Evolutionary conservation across 2,329 filamentous ascomycete genomes (phyloP).

Genomic region (Diaporthe eres): DNA sequence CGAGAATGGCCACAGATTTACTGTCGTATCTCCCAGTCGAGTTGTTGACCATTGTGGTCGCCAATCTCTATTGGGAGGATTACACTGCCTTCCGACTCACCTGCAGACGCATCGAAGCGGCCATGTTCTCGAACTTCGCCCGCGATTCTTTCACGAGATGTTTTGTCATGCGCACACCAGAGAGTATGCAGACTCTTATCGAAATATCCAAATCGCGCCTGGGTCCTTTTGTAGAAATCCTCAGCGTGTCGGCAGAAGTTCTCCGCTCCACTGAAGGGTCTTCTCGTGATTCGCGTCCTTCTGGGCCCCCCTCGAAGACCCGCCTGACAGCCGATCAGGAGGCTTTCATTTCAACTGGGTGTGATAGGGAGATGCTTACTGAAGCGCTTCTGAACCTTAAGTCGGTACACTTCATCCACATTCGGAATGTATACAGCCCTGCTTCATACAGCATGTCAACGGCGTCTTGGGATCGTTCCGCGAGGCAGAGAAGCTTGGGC

Average conservation of each 20-base stretch:
- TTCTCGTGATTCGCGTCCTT: not conserved
- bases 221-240: not conserved
- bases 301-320: not conserved
- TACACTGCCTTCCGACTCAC: not conserved
- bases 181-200: not conserved
- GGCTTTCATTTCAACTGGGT: not conserved
- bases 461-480: not conserved
- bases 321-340: not conserved
- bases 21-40: not conserved
- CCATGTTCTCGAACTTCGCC: not conserved
- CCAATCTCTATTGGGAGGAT: not conserved
- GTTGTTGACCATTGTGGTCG: not conserved
- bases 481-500: not conserved
- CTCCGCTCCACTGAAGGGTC: not conserved
- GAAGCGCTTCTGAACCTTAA: not conserved
- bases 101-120: not conserved
- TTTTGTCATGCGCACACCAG: not conserved
- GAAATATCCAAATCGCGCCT: not conserved
- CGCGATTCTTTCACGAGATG: not conserved
- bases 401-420: not conserved
- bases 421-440: not conserved
- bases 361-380: not conserved
- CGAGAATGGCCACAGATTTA: not conserved
- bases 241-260: not conserved
- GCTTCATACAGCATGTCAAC: not conserved